A percentile compares a stretch with the other conserved stretches of the same genome.
Conservation (phyloP, 1,284 basidiomycete genomes). For the Gomphus sp. region DNA sequence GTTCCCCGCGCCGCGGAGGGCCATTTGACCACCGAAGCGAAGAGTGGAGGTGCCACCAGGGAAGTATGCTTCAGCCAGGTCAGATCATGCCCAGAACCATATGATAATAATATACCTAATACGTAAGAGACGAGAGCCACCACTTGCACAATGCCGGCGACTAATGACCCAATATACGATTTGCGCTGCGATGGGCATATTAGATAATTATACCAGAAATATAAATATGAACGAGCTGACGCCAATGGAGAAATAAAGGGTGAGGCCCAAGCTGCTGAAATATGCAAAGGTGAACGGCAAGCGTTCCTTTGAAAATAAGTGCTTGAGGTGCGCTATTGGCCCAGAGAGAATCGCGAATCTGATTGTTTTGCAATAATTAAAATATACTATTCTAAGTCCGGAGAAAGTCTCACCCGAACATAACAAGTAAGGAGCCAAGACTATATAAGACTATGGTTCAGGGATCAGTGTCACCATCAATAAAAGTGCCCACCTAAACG, state of each 20-base stretch:
- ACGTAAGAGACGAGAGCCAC: constrained; percentile 80
- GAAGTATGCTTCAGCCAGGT: constrained; percentile 63
- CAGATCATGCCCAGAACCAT: not conserved
- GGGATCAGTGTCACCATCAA: constrained; percentile 1
- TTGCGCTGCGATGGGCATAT: constrained; percentile 40
- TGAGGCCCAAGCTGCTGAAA: constrained; percentile 71
- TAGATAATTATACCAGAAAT: not conserved
- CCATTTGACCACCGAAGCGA: constrained; percentile 74
- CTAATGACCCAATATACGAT: constrained; percentile 76
- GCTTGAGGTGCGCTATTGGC: constrained; percentile 82
- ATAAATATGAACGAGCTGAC: constrained; percentile 34
- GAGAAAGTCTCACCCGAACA: constrained; percentile 65
- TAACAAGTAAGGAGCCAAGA: constrained; percentile 75
- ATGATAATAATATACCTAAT: constrained; percentile 12
- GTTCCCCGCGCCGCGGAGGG: constrained; percentile 71
- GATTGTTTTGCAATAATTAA: not conserved
- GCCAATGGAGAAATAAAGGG: constrained; percentile 83
- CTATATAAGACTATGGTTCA: constrained; percentile 25
- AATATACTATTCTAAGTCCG: not conserved
- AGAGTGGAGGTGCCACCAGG: constrained; percentile 79
- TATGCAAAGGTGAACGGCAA: constrained; percentile 85
- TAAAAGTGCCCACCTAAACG: constrained; percentile 57
- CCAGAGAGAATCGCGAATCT: constrained; percentile 83
- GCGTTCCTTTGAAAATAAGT: constrained; percentile 77
- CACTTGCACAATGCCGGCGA: constrained; percentile 75